Conservation (phyloP, 2,329 filamentous ascomycete genomes). For the Dendrostoma leiphaemia region DNA sequence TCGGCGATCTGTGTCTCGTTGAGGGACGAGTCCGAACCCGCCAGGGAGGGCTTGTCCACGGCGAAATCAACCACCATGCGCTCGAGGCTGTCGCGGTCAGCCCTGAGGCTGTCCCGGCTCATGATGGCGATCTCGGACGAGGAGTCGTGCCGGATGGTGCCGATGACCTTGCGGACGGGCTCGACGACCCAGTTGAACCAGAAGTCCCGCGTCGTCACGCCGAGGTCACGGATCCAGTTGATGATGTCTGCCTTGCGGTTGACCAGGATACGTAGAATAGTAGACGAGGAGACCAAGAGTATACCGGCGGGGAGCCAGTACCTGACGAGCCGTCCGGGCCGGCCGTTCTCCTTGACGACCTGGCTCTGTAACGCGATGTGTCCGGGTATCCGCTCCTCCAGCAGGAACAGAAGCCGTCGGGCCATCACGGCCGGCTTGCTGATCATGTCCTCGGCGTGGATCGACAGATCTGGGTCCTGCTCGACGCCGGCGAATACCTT, state of each 20-base stretch:
- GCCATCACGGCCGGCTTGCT: constrained; percentile 61
- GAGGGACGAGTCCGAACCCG: constrained; percentile 46
- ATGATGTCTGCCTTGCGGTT: constrained; percentile 74
- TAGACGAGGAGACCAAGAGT: constrained; percentile 79
- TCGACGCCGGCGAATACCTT: constrained; percentile 63
- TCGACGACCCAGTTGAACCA: constrained; percentile 96
- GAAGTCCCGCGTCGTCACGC: constrained; percentile 79
- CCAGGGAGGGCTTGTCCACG: constrained; percentile 70
- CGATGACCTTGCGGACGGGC: constrained; percentile 76
- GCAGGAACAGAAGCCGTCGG: constrained; percentile 64
- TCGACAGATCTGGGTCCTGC: constrained; percentile 57
- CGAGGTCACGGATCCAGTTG: constrained; percentile 77
- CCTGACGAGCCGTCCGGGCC: constrained; percentile 70
- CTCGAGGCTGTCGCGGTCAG: constrained; percentile 87
- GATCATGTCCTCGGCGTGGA: constrained; percentile 45
- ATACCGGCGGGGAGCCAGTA: constrained; percentile 83
- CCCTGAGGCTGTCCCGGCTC: constrained; percentile 87
- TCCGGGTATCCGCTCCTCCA: constrained; percentile 65
- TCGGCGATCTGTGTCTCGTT: constrained; percentile 69
- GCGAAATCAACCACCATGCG: constrained; percentile 99
- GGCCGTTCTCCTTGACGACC: constrained; percentile 65
- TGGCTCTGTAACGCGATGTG: constrained; percentile 58
- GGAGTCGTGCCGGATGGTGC: constrained; percentile 89
- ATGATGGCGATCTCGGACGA: constrained; percentile 94
- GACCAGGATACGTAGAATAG: constrained; percentile 75